Evolutionary conservation across 225 moss, liverwort and hornwort genomes (phyloP).

Genomic region (Bryoerythrophyllum caledonicum): DNA sequence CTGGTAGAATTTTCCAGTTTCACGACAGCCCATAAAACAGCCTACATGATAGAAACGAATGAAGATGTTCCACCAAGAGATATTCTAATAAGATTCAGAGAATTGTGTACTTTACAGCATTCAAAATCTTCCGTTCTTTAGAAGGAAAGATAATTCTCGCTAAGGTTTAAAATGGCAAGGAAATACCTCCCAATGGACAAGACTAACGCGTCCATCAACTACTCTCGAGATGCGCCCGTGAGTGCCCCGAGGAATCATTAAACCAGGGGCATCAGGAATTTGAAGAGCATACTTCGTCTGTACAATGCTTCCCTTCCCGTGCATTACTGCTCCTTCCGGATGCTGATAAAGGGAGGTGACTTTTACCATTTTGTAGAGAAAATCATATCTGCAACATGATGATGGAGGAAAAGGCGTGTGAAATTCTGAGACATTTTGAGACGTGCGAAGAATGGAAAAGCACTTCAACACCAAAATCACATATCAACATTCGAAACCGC

Average conservation of each 20-base stretch:
- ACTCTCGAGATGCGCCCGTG: slow-evolving; percentile 72
- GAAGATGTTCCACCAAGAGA: slow-evolving; percentile 6
- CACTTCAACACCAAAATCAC: slow-evolving; percentile 8
- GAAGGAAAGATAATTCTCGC: not conserved
- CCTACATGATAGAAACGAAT: not conserved
- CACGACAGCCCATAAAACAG: not conserved
- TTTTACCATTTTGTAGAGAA: slow-evolving; percentile 90
- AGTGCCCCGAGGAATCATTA: slow-evolving; percentile 86
- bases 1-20: not conserved
- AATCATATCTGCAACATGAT: slow-evolving; percentile 70
- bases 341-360: slow-evolving; percentile 86
- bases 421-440: not conserved
- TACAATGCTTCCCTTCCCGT: slow-evolving; percentile 63
- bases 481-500: slow-evolving; percentile 5
- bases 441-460: slow-evolving; percentile 12
- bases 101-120: slow-evolving; percentile 13
- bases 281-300: slow-evolving; percentile 78
- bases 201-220: slow-evolving; percentile 72
- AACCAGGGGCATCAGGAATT: slow-evolving; percentile 96
- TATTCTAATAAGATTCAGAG: not conserved
- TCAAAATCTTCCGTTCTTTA: not conserved
- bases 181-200: slow-evolving; percentile 96
- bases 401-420: slow-evolving; percentile 3
- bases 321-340: slow-evolving; percentile 59
- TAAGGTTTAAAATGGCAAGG: not conserved